Conservation (phyloP, 1,284 basidiomycete genomes). For the Sanghuangporus weigelae region DNA sequence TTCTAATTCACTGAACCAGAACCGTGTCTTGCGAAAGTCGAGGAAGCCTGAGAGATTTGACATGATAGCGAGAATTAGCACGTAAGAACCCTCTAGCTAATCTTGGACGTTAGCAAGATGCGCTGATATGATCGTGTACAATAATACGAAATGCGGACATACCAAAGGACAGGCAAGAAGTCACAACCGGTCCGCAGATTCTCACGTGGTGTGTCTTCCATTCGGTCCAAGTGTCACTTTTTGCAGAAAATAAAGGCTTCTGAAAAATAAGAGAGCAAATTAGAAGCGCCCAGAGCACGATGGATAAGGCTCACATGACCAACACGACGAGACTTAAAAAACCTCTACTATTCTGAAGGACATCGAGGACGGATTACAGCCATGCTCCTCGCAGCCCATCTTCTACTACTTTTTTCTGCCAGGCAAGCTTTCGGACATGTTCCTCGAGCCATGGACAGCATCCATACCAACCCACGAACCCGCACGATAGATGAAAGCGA, state of each 20-base stretch:
- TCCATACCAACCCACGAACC: not conserved
- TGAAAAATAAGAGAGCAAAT: not conserved
- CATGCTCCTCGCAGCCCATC: not conserved
- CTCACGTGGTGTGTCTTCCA: not conserved
- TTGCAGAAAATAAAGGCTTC: not conserved
- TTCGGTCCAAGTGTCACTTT: not conserved
- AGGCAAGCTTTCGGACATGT: not conserved
- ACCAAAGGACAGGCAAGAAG: not conserved
- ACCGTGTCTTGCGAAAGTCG: not conserved
- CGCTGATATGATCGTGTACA: too few relatives aligned
- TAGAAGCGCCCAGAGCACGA: not conserved
- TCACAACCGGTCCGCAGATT: not conserved
- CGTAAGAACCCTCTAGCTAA: not conserved
- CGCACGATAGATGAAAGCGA: not conserved
- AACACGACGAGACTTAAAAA: not conserved
- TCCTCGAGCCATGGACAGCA: not conserved
- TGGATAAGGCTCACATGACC: constrained; percentile 2
- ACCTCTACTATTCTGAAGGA: not conserved
- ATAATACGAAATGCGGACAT: not conserved
- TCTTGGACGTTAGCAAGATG: not conserved
- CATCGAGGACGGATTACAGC: not conserved
- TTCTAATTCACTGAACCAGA: not conserved
- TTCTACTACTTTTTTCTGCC: not conserved
- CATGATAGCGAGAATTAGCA: not conserved
- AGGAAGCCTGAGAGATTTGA: not conserved